phyloP scores from a whole-genome alignment of 306 rosid species.

The Casuarina cunninghamiana region DNA sequence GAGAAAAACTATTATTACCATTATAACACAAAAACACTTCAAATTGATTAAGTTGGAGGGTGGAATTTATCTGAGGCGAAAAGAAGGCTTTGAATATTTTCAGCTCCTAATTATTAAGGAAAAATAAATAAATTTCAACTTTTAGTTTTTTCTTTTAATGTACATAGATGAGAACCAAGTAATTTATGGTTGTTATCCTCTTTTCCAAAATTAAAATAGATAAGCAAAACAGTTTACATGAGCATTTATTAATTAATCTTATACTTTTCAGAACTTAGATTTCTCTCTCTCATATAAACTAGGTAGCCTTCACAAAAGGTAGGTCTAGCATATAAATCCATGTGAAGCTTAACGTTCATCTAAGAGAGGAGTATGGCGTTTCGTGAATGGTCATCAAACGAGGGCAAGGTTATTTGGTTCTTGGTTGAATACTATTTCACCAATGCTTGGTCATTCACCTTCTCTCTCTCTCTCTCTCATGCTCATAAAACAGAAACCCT shows the following conservation, averaged over 20 bases:
- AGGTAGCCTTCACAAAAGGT: background rate
- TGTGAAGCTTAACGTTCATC: conserved; percentile 1
- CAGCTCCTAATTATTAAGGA: no score
- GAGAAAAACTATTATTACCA: background rate
- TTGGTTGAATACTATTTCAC: background rate
- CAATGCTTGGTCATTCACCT: background rate
- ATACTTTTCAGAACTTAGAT: background rate
- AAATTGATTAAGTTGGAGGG: background rate
- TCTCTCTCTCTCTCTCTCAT: conserved; percentile 5
- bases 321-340: background rate
- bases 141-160: no score
- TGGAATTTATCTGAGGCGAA: no score
- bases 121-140: no score
- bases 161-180: no score
- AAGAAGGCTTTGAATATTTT: no score
- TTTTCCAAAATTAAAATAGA: background rate
- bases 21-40: background rate
- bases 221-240: background rate
- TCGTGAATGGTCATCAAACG: no score
- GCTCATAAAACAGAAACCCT: background rate
- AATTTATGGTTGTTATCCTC: background rate
- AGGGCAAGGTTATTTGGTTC: no score
- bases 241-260: background rate
- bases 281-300: background rate
- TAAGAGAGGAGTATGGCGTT: no score